Base-by-base conservation (phyloP, 129 eudicot species). In the Flaveria sonorensis region DNA sequence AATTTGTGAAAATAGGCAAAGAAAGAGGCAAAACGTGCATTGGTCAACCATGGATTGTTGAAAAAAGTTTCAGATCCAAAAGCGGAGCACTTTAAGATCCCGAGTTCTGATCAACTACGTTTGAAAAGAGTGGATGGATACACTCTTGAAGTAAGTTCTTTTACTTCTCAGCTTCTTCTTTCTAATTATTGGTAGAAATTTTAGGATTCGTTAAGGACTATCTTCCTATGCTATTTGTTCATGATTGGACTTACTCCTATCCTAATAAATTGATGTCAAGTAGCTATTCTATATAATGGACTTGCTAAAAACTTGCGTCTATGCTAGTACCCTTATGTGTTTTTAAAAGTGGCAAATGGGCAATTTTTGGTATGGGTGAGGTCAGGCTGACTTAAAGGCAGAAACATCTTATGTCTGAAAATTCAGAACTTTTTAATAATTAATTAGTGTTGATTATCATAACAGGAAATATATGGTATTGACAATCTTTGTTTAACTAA, bases 91-190 rank as follows among this genome's bases (percentile, higher is more conserved):
- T 83, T 94, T 53, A 94, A 89, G 78, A 62, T 94, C 80, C 98
- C 93, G 2, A 87, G 71, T 76, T 77, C 98, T 20, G 97, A 91
- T 77, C 90, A 91, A 82, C 89, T 94, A 81, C 86, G 97, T 81
- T 48, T 74, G 60, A 94, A 86, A 86, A 87, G 96, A 57, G 86
- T 94, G 59, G 97, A 91, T 83, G 89, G 88, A 42, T 78, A 86
- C 10, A 71, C 70, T 79, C 96, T 94, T 53, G 96, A 89, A 82
- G 98, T 91, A 55, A 86, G 96, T 84, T 76, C 23, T 56, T 55
- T 66, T 65, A 28, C 32, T 53, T 55, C 40, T 48, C 52, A 70
- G n/a, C 21, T 19, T 30, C 52, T 36, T 52, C 16, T 50, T 61
- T 36, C 32, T 46, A 1, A 48, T 52, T 11, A 73, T 40, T 23